Conservation (phyloP, 805 yeast genomes). For the Starmerella riodocensis region DNA sequence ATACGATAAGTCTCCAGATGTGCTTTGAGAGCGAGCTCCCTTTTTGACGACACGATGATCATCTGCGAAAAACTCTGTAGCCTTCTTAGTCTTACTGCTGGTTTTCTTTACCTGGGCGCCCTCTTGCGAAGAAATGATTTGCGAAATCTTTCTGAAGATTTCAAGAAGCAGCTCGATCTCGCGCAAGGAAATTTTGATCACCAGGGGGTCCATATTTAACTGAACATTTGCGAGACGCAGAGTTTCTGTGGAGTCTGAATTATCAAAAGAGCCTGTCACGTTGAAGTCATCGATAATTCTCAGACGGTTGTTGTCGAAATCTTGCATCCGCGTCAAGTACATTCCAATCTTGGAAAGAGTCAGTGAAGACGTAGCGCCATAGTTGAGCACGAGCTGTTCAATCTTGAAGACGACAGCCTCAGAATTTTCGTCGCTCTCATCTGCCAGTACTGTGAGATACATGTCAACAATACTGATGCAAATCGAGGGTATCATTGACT, state of each 20-base stretch:
- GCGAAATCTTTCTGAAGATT: conserved; percentile 58
- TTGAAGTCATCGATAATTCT: conserved; percentile 84
- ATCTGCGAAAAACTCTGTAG: conserved; percentile 11
- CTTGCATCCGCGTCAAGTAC: conserved; percentile 67
- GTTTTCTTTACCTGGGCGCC: background rate
- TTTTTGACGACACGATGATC: conserved; percentile 12
- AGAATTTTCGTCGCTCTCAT: conserved; percentile 52
- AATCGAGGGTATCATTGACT: conserved; percentile 1
- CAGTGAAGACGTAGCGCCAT: conserved; percentile 52
- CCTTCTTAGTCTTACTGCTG: conserved; percentile 2
- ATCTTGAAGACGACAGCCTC: conserved; percentile 86
- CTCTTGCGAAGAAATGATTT: conserved; percentile 21
- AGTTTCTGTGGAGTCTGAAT: conserved; percentile 47
- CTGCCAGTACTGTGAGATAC: conserved; percentile 66
- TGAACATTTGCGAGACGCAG: conserved; percentile 51
- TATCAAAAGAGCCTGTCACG: conserved; percentile 57
- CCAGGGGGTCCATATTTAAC: conserved; percentile 62
- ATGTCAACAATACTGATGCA: conserved; percentile 56
- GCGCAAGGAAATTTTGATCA: conserved; percentile 69
- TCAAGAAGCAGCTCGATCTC: conserved; percentile 71
- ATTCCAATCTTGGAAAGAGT: conserved; percentile 72
- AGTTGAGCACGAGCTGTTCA: conserved; percentile 59
- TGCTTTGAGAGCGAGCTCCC: background rate
- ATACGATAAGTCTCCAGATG: background rate
- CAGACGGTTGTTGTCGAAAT: conserved; percentile 45